phyloP scores from a whole-genome alignment of 1,284 basidiomycete genomes.

The Tilletia setariae region DNA sequence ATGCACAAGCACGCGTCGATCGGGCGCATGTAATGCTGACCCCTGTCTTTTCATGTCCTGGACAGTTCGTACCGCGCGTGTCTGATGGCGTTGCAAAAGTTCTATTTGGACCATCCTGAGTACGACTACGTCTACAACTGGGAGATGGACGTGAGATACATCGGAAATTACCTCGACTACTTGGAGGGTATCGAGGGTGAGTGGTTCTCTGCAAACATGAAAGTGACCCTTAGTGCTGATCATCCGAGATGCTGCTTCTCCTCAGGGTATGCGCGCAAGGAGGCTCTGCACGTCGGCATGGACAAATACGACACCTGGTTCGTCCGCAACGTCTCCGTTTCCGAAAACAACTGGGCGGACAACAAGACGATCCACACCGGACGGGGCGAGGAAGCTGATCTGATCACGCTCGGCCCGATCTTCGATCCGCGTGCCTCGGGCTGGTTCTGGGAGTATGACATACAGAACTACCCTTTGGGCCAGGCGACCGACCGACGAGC shows the following conservation, averaged over 20 bases:
- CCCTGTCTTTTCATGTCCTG: neutral
- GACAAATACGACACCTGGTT: slow-evolving; percentile 55
- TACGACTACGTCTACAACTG: slow-evolving; percentile 54
- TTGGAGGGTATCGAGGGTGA: slow-evolving; percentile 49
- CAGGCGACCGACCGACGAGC: slow-evolving; percentile 48
- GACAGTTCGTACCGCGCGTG: slow-evolving; percentile 52
- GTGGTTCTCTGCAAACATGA: neutral
- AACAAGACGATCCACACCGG: slow-evolving; percentile 33
- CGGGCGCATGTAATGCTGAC: neutral
- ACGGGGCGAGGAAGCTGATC: slow-evolving; percentile 49
- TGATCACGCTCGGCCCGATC: slow-evolving; percentile 53
- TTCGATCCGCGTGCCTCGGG: slow-evolving; percentile 54
- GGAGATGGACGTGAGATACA: slow-evolving; percentile 55
- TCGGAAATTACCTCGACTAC: slow-evolving; percentile 53
- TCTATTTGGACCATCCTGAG: slow-evolving; percentile 53
- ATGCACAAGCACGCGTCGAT: neutral
- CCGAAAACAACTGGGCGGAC: slow-evolving; percentile 49
- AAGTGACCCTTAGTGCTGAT: neutral
- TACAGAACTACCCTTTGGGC: slow-evolving; percentile 51
- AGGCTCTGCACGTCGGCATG: slow-evolving; percentile 50
- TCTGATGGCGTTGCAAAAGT: slow-evolving; percentile 53
- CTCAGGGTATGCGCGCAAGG: slow-evolving; percentile 39
- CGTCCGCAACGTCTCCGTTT: slow-evolving; percentile 45
- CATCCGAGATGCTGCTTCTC: neutral
- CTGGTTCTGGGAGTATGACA: slow-evolving; percentile 55